A percentile compares a stretch with the other conserved stretches of the same genome.
phyloP scores from a whole-genome alignment of 495 filamentous ascomycete species.

The Penicillium bovifimosum region DNA sequence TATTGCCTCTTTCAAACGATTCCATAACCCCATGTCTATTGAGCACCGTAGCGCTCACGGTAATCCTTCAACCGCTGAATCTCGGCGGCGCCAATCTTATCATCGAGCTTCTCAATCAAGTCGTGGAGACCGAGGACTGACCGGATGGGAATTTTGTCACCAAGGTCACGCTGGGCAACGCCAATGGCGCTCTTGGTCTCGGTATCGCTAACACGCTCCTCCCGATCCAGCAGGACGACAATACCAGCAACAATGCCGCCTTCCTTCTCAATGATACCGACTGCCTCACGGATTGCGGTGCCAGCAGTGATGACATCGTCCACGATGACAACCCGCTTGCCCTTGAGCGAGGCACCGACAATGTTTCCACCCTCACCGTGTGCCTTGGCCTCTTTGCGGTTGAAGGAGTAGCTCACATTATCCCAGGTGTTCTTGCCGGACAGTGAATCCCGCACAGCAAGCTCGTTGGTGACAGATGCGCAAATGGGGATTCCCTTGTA shows the following conservation, averaged over 20 bases:
- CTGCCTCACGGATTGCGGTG: slow-evolving; percentile 86
- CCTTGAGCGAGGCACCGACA: slow-evolving; percentile 77
- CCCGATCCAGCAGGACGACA: slow-evolving; percentile 79
- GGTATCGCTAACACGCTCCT: slow-evolving; percentile 66
- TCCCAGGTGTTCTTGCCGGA: slow-evolving; percentile 35
- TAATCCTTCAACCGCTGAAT: slow-evolving; percentile 73
- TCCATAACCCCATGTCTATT: slow-evolving; percentile 20
- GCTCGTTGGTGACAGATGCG: slow-evolving; percentile 61
- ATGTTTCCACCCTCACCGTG: slow-evolving; percentile 92
- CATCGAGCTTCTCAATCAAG: slow-evolving; percentile 60
- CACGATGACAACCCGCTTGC: slow-evolving; percentile 80
- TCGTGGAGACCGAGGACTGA: slow-evolving; percentile 63
- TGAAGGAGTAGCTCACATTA: slow-evolving; percentile 72
- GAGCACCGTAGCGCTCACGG: slow-evolving; percentile 57
- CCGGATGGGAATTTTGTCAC: slow-evolving; percentile 40
- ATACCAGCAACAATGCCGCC: slow-evolving; percentile 81
- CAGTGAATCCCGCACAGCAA: slow-evolving; percentile 56
- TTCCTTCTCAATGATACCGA: slow-evolving; percentile 72
- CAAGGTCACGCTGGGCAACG: slow-evolving; percentile 64
- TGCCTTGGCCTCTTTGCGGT: slow-evolving; percentile 90
- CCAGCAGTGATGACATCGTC: slow-evolving; percentile 97
- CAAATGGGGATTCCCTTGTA: slow-evolving; percentile 95
- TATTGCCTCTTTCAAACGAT: slow-evolving; percentile 16
- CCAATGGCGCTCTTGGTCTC: slow-evolving; percentile 66
- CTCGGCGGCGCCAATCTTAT: slow-evolving; percentile 51